Percentiles rank a stretch among this genome's conserved stretches.
These are phyloP conservation scores for Diplodia mutila DNA, from an alignment of 2,329 filamentous ascomycete genomes.

Conservation along the genomic window DNA sequence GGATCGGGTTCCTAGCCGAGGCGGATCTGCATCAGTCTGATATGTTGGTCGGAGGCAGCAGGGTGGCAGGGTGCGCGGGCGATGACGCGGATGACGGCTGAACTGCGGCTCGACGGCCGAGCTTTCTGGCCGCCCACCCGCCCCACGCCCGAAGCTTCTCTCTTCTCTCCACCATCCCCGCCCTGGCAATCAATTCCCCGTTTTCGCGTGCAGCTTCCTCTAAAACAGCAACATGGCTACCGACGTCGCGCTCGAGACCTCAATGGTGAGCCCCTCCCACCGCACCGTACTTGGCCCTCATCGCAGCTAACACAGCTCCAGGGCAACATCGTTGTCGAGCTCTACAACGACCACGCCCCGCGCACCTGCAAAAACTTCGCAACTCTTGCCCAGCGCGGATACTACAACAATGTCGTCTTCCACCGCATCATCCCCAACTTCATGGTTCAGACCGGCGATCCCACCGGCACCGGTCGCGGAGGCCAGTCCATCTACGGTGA, in stretches of 20 bases:
- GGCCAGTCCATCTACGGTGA: slow-evolving; percentile 89
- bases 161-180: background rate
- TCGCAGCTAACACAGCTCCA: slow-evolving; percentile 42
- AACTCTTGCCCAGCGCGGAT: slow-evolving; percentile 77
- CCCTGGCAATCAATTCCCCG: background rate
- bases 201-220: background rate
- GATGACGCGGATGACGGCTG: slow-evolving; percentile 12
- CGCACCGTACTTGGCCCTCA: slow-evolving; percentile 26
- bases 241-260: slow-evolving; percentile 79
- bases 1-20: background rate
- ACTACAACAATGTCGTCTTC: slow-evolving; percentile 86
- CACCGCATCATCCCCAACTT: slow-evolving; percentile 95
- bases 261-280: slow-evolving; percentile 64
- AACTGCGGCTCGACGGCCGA: background rate
- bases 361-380: slow-evolving; percentile 88
- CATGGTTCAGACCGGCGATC: slow-evolving; percentile 95
- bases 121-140: background rate
- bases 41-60: background rate
- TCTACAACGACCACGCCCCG: slow-evolving; percentile 87
- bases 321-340: slow-evolving; percentile 84
- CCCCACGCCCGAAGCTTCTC: background rate
- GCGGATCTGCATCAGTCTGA: too few species aligned
- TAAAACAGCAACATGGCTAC: slow-evolving; percentile 64
- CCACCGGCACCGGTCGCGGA: slow-evolving; percentile 89
- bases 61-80: background rate